Conservation (phyloP, 2,329 filamentous ascomycete species). For the Xylaria sp. region DNA sequence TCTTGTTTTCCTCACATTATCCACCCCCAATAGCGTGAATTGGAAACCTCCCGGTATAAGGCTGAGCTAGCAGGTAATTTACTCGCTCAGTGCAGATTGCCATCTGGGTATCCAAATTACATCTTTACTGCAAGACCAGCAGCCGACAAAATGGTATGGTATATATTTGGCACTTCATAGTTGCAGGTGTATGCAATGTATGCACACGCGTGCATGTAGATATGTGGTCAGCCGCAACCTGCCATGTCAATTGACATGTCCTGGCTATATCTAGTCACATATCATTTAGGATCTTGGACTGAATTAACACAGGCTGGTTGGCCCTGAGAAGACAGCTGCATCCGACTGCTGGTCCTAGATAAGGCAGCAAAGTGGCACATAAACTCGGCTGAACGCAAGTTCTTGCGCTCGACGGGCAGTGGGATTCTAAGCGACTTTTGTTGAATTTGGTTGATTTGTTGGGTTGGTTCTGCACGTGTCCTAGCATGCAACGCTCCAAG, state of each 20-base stretch:
- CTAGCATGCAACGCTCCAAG: background rate
- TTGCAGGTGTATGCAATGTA: background rate
- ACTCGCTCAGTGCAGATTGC: background rate
- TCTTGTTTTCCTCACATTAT: background rate
- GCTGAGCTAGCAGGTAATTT: background rate
- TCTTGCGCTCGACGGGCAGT: too few species aligned
- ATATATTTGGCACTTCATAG: background rate
- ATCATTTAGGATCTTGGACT: background rate
- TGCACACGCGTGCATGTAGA: background rate
- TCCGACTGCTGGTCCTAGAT: background rate
- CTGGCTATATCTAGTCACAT: background rate
- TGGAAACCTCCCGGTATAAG: slow-evolving; percentile 13
- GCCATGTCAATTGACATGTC: background rate
- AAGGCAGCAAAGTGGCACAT: too few species aligned
- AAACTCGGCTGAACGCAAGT: too few species aligned
- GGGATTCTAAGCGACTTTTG: background rate
- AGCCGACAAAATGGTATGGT: background rate
- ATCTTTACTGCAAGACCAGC: too few species aligned
- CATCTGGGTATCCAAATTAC: too few species aligned
- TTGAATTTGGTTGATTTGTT: background rate
- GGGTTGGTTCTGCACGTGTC: too few species aligned
- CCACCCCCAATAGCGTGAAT: too few species aligned
- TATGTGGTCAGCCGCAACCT: slow-evolving; percentile 5
- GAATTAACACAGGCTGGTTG: background rate
- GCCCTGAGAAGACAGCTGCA: too few species aligned